phyloP scores from a whole-genome alignment of 2,329 filamentous ascomycete species.

The Juglanconis oblonga region DNA sequence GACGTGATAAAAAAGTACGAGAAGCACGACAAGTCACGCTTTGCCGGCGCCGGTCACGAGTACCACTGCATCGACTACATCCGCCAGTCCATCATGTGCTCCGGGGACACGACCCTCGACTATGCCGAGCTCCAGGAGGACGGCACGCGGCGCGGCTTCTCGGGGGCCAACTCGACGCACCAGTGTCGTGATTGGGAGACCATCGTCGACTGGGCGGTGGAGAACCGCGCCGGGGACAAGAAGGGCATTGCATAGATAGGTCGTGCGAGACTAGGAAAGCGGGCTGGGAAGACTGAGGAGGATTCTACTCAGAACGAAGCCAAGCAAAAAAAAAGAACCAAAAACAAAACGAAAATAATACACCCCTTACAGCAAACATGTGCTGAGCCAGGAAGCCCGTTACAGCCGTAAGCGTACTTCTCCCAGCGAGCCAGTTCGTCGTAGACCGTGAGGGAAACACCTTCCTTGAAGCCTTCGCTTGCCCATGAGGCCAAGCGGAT shows the following conservation, averaged over 20 bases:
- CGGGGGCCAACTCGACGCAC: slow-evolving; percentile 15
- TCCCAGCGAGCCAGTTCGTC: slow-evolving; percentile 84
- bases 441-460: slow-evolving; percentile 80
- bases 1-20: slow-evolving; percentile 18
- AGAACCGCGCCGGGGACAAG: slow-evolving; percentile 16
- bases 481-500: slow-evolving; percentile 72
- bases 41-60: slow-evolving; percentile 15
- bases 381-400: too few species aligned
- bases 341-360: too few species aligned
- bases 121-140: slow-evolving; percentile 11
- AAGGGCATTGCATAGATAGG: slow-evolving; percentile 12
- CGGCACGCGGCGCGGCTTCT: slow-evolving; percentile 12
- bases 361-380: too few species aligned
- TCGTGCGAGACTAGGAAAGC: too few species aligned
- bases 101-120: slow-evolving; percentile 15
- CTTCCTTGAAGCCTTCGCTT: slow-evolving; percentile 76
- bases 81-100: slow-evolving; percentile 16
- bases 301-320: too few species aligned
- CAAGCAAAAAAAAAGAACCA: too few species aligned
- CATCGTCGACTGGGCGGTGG: slow-evolving; percentile 12
- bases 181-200: slow-evolving; percentile 15
- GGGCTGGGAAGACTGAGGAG: neutral
- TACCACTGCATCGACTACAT: slow-evolving; percentile 19
- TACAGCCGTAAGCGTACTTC: slow-evolving; percentile 83
- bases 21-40: slow-evolving; percentile 16